Conservation (phyloP, 2,329 filamentous ascomycete species). For the Arachnomyces sp. region DNA sequence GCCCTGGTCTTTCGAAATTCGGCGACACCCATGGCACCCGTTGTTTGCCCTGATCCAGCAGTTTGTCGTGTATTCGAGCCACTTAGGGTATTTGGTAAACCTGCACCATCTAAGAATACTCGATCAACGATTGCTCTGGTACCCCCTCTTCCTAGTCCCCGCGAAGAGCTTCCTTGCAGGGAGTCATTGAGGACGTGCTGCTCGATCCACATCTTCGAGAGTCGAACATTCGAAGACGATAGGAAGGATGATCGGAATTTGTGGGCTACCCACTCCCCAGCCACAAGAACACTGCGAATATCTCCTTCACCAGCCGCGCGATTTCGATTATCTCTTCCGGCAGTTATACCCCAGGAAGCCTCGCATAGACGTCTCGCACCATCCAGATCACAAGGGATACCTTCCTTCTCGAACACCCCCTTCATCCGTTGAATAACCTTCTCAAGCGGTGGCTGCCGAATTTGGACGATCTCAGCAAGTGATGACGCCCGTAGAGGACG, state of each 20-base stretch:
- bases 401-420: slow-evolving; percentile 77
- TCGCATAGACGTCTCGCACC: slow-evolving; percentile 67
- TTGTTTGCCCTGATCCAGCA: slow-evolving; percentile 21
- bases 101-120: slow-evolving; percentile 57
- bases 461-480: slow-evolving; percentile 81
- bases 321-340: slow-evolving; percentile 43
- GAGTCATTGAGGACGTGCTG: slow-evolving; percentile 47
- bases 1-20: slow-evolving; percentile 52
- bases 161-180: slow-evolving; percentile 44
- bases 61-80: slow-evolving; percentile 30
- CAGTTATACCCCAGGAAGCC: slow-evolving; percentile 56
- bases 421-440: slow-evolving; percentile 76
- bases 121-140: slow-evolving; percentile 58
- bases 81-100: slow-evolving; percentile 43
- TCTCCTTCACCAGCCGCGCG: slow-evolving; percentile 44
- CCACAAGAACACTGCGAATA: slow-evolving; percentile 56
- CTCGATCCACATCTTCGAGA: slow-evolving; percentile 55
- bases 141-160: slow-evolving; percentile 54
- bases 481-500: slow-evolving; percentile 76
- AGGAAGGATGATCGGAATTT: slow-evolving; percentile 44
- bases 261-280: slow-evolving; percentile 57
- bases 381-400: slow-evolving; percentile 78
- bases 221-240: slow-evolving; percentile 28
- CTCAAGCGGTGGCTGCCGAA: slow-evolving; percentile 80
- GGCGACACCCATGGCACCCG: slow-evolving; percentile 45